Percentiles rank a stretch among this genome's conserved stretches.
Conservation (phyloP, 805 yeast genomes). For the Lachancea quebecensis region DNA sequence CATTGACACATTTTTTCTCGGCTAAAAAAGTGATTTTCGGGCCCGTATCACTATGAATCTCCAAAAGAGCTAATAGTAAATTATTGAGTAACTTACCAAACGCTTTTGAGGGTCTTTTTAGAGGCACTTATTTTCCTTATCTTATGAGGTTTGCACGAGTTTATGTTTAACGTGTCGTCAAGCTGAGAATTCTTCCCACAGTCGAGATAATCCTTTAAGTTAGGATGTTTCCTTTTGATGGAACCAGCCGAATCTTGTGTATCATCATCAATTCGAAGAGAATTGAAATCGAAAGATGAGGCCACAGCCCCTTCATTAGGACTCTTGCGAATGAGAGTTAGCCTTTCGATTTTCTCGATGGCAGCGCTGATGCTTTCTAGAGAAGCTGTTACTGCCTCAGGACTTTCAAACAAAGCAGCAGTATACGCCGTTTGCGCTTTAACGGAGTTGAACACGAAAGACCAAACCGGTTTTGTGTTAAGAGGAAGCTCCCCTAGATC, state of each 20-base stretch:
- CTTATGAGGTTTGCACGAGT: slow-evolving; percentile 9
- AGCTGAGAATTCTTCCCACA: slow-evolving; percentile 15
- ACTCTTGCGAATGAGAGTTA: not conserved
- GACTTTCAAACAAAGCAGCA: slow-evolving; percentile 7
- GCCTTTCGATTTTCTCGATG: not conserved
- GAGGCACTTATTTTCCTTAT: slow-evolving; percentile 29
- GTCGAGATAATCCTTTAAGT: slow-evolving; percentile 16
- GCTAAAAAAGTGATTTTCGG: too few species aligned
- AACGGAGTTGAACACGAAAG: slow-evolving; percentile 16
- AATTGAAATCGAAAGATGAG: slow-evolving; percentile 16
- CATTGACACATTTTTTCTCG: too few species aligned
- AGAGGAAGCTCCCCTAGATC: slow-evolving; percentile 10
- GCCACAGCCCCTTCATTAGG: slow-evolving; percentile 1
- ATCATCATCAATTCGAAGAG: slow-evolving; percentile 15
- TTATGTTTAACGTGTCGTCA: slow-evolving; percentile 13
- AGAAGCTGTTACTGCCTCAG: not conserved
- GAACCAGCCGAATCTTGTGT: slow-evolving; percentile 10
- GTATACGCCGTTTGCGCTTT: slow-evolving; percentile 18
- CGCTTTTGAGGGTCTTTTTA: slow-evolving; percentile 26
- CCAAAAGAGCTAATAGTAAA: not conserved
- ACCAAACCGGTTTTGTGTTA: slow-evolving; percentile 10
- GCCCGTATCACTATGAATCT: too few species aligned
- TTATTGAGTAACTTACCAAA: slow-evolving; percentile 15
- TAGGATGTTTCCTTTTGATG: slow-evolving; percentile 19
- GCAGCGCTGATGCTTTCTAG: not conserved